Base-by-base conservation (phyloP, 148 eudicot species). In the Diospyros kaki region DNA sequence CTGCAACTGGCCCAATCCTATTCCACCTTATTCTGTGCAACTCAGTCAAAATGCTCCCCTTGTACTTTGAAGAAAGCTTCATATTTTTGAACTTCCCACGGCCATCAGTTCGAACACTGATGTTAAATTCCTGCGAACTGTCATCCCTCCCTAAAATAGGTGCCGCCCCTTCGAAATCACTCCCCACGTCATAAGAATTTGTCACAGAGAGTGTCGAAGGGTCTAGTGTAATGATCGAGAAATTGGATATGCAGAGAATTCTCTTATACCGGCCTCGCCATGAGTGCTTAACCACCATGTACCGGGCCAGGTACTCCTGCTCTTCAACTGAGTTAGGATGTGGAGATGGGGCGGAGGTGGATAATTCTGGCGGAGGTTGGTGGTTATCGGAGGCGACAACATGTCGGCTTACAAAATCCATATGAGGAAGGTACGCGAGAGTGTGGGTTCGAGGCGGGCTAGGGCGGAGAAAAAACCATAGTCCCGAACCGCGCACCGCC, bases 221-320 rank as follows among this genome's bases (percentile, higher is more conserved):
- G 76, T 96, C 99, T 83, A 96, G 79, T 3, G 99, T 96, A 4
- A 91, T 58, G 40, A 96, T 83, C 1, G 82, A 72, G 6, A 44
- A 41, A 81, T 81, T 77, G 1, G 99, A 93, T 60, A 96, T 81
- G 76, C 99, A 96, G 39, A 96, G 64, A 46, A 96, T 87, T 69
- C 99, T 83, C 87, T 93, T 96, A 80, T 96, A 96, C 61, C 99
- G 84, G 5, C 99, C 99, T 0, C 98, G 84, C 99, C 99, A 96
- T 4, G 99, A 96, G 74, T 96, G 99, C 72, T 96, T 96, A 8
- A 96, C 75, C 9, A 91, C 98, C 73, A 86, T 40, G 75, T 91
- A 96, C 4, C 98, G 78, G 4, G 95, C 93, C 76, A 91, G 59
- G 72, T 93, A 96, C 84, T 96, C 99, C 0, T 91, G 98, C 86